These are phyloP conservation scores for Pseudozyma tsukubaensis DNA, from an alignment of 1,284 basidiomycete genomes.

Conservation along the genomic window DNA sequence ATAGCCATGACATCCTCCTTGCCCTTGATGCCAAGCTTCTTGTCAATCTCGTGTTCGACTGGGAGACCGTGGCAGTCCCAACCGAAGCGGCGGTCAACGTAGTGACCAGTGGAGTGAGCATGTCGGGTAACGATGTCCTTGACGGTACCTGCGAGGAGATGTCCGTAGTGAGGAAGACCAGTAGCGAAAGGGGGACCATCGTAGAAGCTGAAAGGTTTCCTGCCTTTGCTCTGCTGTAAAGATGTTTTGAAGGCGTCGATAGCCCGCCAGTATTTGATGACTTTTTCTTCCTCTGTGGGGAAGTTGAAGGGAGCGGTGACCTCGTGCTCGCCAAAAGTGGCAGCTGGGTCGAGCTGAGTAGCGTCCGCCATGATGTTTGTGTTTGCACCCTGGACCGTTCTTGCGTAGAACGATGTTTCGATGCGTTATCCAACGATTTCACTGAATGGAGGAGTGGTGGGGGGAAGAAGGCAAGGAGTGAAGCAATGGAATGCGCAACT, in stretches of 20 bases:
- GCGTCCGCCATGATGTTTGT: conserved; percentile 35
- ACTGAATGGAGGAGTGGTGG: conserved; percentile 26
- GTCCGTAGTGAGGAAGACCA: conserved; percentile 93
- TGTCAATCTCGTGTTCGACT: conserved; percentile 99
- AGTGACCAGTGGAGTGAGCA: conserved; percentile 90
- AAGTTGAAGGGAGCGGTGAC: conserved; percentile 81
- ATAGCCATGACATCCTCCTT: conserved; percentile 93
- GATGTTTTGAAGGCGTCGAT: conserved; percentile 98
- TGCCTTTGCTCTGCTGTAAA: conserved; percentile 88
- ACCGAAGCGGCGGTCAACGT: conserved; percentile 94
- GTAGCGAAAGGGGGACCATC: conserved; percentile 99
- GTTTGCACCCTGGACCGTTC: conserved; percentile 5
- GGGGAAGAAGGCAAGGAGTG: neutral
- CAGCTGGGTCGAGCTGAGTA: conserved; percentile 16
- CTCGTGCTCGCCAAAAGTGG: conserved; percentile 45
- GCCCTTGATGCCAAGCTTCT: conserved; percentile 89
- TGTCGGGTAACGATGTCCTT: conserved; percentile 98
- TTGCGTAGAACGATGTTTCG: conserved; percentile 2
- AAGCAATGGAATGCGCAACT: neutral
- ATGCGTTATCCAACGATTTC: conserved; percentile 14
- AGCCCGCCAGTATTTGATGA: conserved; percentile 90
- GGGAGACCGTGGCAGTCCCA: conserved; percentile 99
- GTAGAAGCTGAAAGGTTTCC: conserved; percentile 92
- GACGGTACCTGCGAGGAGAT: conserved; percentile 77
- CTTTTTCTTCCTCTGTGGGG: conserved; percentile 90